phyloP scores from a whole-genome alignment of 2,329 filamentous ascomycete species.

The Fusarium ramigenum region DNA sequence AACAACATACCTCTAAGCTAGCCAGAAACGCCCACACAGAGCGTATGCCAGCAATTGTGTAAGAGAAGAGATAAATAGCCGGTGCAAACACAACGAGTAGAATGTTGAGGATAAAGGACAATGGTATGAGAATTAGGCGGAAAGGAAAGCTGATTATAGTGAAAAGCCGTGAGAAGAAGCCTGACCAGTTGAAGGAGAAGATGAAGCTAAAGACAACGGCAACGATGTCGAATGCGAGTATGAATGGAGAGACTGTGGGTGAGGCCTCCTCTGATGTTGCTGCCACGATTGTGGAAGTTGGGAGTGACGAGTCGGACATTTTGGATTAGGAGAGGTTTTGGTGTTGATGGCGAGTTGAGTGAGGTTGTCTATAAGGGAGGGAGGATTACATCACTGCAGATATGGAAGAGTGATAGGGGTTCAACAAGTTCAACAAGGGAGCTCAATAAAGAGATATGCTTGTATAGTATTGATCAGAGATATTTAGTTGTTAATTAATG shows the following conservation, averaged over 20 bases:
- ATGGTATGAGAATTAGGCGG: conserved; percentile 44
- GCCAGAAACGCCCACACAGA: conserved; percentile 42
- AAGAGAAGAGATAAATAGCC: conserved; percentile 47
- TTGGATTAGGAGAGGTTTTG: conserved; percentile 3
- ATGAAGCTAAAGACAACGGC: conserved; percentile 40
- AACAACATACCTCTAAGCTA: conserved; percentile 49
- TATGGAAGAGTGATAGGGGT: neutral
- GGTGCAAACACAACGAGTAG: conserved; percentile 51
- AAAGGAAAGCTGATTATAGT: conserved; percentile 45
- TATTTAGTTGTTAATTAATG: neutral
- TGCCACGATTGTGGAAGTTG: conserved; percentile 24
- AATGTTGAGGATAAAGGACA: conserved; percentile 41
- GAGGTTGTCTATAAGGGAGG: conserved; percentile 9
- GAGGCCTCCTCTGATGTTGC: conserved; percentile 9
- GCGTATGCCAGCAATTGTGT: conserved; percentile 35
- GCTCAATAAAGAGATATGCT: neutral
- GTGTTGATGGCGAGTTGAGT: neutral
- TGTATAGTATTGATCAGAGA: neutral
- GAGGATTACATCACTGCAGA: conserved; percentile 30
- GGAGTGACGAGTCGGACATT: conserved; percentile 25
- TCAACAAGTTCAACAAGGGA: neutral
- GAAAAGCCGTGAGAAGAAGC: conserved; percentile 36
- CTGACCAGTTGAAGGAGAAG: conserved; percentile 44
- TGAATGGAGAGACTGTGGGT: conserved; percentile 27
- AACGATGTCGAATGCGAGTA: conserved; percentile 41